Conservation (phyloP, 495 filamentous ascomycete species). For the Penicillium argentinense region DNA sequence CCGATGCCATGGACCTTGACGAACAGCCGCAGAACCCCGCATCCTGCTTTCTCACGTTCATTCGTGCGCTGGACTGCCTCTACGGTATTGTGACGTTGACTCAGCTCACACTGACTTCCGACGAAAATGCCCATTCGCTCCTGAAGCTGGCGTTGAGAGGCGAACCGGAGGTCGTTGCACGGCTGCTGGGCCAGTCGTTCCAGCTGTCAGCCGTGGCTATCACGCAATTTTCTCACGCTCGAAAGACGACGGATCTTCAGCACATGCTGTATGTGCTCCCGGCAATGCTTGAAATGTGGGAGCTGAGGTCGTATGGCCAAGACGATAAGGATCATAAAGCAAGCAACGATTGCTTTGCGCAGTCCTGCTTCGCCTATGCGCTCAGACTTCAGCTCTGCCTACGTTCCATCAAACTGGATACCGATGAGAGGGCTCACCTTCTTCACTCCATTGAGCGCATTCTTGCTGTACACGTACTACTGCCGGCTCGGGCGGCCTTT, state of each 20-base stretch:
- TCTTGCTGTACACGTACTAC: conserved; percentile 67
- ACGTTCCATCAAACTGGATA: conserved; percentile 33
- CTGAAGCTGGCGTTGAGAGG: conserved; percentile 52
- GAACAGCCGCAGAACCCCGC: conserved; percentile 35
- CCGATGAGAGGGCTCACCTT: conserved; percentile 39
- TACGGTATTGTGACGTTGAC: conserved; percentile 33
- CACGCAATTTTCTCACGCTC: conserved; percentile 32
- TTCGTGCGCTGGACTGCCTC: conserved; percentile 39
- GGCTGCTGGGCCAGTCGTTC: conserved; percentile 43
- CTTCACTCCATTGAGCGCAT: conserved; percentile 57
- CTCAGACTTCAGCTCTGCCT: conserved; percentile 39
- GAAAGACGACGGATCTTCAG: conserved; percentile 41
- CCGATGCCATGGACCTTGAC: conserved; percentile 38
- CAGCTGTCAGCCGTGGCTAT: conserved; percentile 37
- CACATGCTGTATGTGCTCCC: conserved; percentile 42
- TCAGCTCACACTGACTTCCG: conserved; percentile 23
- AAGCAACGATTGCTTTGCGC: conserved; percentile 45
- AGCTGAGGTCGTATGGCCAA: conserved; percentile 37
- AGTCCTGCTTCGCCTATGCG: conserved; percentile 39
- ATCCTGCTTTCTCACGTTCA: conserved; percentile 43
- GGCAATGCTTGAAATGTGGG: conserved; percentile 46
- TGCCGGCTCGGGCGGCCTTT: conserved; percentile 62
- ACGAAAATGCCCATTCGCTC: conserved; percentile 50
- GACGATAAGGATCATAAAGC: conserved; percentile 39
- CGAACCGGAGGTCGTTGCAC: conserved; percentile 46